Percentiles rank a stretch among this genome's conserved stretches.
These are phyloP conservation scores for Pseudozyma tsukubaensis DNA, from an alignment of 1,284 basidiomycete species.

Conservation along the genomic window DNA sequence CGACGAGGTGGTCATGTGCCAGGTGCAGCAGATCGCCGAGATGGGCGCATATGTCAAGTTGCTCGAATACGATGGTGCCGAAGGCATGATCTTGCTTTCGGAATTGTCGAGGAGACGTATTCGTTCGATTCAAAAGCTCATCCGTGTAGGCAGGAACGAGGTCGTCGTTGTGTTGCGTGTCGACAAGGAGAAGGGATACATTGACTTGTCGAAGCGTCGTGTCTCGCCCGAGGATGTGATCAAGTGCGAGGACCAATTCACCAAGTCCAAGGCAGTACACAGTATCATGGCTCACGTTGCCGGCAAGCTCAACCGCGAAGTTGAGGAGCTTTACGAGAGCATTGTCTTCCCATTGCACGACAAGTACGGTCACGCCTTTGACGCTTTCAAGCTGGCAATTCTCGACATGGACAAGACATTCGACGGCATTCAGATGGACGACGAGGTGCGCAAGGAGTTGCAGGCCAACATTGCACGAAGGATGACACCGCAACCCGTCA, in stretches of 20 bases:
- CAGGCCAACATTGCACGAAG: constrained; percentile 90
- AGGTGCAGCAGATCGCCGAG: constrained; percentile 98
- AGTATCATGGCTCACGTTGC: constrained; percentile 67
- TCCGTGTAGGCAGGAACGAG: constrained; percentile 96
- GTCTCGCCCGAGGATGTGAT: constrained; percentile 99
- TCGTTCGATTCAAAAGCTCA: constrained; percentile 96
- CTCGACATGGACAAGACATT: constrained; percentile 83
- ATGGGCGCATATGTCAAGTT: constrained; percentile 99
- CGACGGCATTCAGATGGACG: constrained; percentile 75
- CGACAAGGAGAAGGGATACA: constrained; percentile 99
- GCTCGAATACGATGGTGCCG: constrained; percentile 97
- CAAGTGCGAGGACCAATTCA: constrained; percentile 98
- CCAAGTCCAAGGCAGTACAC: constrained; percentile 83
- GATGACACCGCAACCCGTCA: constrained; percentile 97
- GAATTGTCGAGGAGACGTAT: constrained; percentile 97
- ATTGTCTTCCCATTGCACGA: constrained; percentile 93
- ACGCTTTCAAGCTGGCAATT: constrained; percentile 95
- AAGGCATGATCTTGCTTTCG: constrained; percentile 98
- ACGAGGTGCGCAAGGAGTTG: constrained; percentile 78
- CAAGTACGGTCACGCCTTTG: constrained; percentile 94
- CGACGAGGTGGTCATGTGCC: constrained; percentile 98
- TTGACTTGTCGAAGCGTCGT: constrained; percentile 97
- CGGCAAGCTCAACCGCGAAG: constrained; percentile 63
- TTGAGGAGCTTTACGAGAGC: constrained; percentile 89
- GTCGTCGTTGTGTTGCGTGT: constrained; percentile 98